Conservation (phyloP, 169 alveolate species). For the Cryptosporidium andersoni region DNA sequence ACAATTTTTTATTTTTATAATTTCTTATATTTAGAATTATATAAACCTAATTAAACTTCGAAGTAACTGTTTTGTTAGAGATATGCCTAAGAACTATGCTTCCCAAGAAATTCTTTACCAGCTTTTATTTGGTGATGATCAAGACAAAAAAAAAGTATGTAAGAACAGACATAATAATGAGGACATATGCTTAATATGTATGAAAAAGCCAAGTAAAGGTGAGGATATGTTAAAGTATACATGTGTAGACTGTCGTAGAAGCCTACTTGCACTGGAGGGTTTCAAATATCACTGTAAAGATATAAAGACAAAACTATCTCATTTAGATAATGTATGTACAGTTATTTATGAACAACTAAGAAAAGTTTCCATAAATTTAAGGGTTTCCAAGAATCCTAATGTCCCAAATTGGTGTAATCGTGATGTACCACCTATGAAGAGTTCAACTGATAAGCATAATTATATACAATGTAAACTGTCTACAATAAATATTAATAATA, state of each 20-base stretch:
- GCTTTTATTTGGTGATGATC: constrained; percentile 36
- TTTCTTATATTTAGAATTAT: neutral
- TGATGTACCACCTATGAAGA: constrained; percentile 42
- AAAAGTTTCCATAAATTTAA: neutral
- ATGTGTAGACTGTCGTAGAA: constrained; percentile 35
- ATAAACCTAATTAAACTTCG: neutral
- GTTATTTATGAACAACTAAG: constrained; percentile 37
- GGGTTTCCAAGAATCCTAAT: neutral
- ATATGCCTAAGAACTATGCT: constrained; percentile 31
- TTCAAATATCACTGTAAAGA: constrained; percentile 61
- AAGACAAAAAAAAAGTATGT: constrained; percentile 1
- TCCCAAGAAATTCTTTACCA: constrained; percentile 55
- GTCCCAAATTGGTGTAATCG: constrained; percentile 69
- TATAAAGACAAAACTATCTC: constrained; percentile 24
- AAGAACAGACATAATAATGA: neutral
- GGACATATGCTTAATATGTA: constrained; percentile 17
- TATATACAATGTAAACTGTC: neutral
- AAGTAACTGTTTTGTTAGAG: constrained; percentile 1
- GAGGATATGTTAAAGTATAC: neutral
- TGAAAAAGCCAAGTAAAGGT: neutral
- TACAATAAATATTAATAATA: neutral
- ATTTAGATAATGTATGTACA: constrained; percentile 27
- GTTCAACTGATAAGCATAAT: neutral
- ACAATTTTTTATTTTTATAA: too few relatives aligned
- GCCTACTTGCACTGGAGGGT: constrained; percentile 54